These are phyloP conservation scores for Hyphopichia khmerensis DNA, from an alignment of 1,139 yeast species.

Conservation along the genomic window DNA sequence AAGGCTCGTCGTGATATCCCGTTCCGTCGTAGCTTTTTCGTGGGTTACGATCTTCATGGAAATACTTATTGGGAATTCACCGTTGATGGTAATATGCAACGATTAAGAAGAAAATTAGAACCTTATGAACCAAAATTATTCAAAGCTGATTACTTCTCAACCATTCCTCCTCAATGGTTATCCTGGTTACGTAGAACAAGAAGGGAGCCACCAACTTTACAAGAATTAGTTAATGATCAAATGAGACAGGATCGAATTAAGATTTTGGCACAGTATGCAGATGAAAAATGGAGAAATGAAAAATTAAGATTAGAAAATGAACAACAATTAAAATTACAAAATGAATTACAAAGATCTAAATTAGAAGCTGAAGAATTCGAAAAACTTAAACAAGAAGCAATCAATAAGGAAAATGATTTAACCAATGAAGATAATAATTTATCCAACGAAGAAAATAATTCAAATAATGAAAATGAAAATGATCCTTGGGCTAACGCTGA, in stretches of 20 bases:
- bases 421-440: slow-evolving; percentile 20
- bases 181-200: slow-evolving; percentile 78
- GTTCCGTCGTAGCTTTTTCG: slow-evolving; percentile 54
- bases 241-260: slow-evolving; percentile 55
- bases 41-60: slow-evolving; percentile 78
- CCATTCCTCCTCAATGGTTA: slow-evolving; percentile 71
- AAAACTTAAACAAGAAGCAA: slow-evolving; percentile 3
- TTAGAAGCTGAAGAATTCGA: slow-evolving; percentile 16
- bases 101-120: slow-evolving; percentile 51
- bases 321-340: slow-evolving; percentile 28
- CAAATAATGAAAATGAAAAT: slow-evolving; percentile 1
- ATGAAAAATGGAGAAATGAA: slow-evolving; percentile 54
- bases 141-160: slow-evolving; percentile 49
- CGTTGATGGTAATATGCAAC: slow-evolving; percentile 44
- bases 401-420: slow-evolving; percentile 13
- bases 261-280: slow-evolving; percentile 58
- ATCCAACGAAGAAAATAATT: slow-evolving; percentile 7
- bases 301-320: slow-evolving; percentile 35
- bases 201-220: slow-evolving; percentile 55
- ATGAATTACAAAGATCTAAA: slow-evolving; percentile 34
- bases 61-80: slow-evolving; percentile 85
- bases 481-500: slow-evolving; percentile 5
- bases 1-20: slow-evolving; percentile 64
- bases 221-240: slow-evolving; percentile 61
- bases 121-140: slow-evolving; percentile 42